These are phyloP conservation scores for Neonectria faginata DNA, from an alignment of 2,329 filamentous ascomycete species.

Conservation along the genomic window DNA sequence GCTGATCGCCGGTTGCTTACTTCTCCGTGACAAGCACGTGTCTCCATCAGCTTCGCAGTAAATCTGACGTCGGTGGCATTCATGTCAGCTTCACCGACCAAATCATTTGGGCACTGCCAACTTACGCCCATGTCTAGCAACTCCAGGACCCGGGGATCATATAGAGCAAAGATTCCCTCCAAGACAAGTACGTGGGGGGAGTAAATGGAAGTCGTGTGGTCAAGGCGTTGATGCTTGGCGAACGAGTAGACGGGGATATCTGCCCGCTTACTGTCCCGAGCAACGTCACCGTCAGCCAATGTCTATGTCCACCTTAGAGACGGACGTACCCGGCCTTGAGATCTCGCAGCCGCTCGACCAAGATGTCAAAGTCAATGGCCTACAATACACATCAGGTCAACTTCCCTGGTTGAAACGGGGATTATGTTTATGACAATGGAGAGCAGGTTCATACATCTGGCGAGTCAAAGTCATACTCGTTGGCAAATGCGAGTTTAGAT, in stretches of 20 bases:
- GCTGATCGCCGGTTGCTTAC: constrained; percentile 61
- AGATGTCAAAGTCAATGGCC: constrained; percentile 92
- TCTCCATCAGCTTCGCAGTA: constrained; percentile 97
- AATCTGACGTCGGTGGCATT: constrained; percentile 64
- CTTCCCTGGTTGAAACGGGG: not conserved
- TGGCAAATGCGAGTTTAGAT: constrained; percentile 83
- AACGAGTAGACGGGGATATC: constrained; percentile 98
- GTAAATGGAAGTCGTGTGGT: constrained; percentile 88
- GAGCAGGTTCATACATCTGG: constrained; percentile 69
- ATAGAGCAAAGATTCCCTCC: constrained; percentile 95
- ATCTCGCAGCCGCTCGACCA: constrained; percentile 83
- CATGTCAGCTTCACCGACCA: constrained; percentile 21
- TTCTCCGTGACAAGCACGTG: constrained; percentile 88
- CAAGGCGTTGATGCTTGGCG: constrained; percentile 84
- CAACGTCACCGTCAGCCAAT: constrained; percentile 33
- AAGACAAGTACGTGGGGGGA: constrained; percentile 95
- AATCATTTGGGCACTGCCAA: constrained; percentile 10
- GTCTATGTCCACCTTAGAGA: not conserved
- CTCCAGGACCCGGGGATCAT: constrained; percentile 86
- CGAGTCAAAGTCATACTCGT: constrained; percentile 96
- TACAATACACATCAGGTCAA: constrained; percentile 42
- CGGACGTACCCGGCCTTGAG: constrained; percentile 86
- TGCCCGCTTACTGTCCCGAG: constrained; percentile 74
- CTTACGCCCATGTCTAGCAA: constrained; percentile 88
- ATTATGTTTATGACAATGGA: not conserved